Conservation (phyloP, 2,329 filamentous ascomycete species). For the Cladophialophora immunda region DNA sequence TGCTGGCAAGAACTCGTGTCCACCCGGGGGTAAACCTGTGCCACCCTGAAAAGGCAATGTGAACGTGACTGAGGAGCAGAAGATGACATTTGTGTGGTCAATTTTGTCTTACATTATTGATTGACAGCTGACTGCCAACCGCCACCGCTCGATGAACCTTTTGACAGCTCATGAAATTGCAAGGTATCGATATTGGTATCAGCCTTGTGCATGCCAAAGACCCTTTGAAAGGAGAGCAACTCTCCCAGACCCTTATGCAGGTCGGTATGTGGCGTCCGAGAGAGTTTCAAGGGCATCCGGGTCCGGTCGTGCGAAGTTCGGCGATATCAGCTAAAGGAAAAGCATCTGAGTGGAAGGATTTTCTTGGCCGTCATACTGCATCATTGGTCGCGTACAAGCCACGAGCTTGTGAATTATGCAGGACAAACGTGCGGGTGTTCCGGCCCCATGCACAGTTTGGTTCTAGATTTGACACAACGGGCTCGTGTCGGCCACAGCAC, state of each 20-base stretch:
- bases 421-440: constrained; percentile 1
- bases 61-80: background rate
- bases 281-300: constrained; percentile 10
- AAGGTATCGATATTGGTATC: background rate
- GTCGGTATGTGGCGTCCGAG: constrained; percentile 5
- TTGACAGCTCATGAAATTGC: background rate
- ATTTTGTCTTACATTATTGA: background rate
- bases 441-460: constrained; percentile 18
- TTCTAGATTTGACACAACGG: constrained; percentile 29
- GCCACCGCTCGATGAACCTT: background rate
- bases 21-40: constrained; percentile 4
- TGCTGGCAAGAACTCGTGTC: background rate
- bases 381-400: constrained; percentile 19
- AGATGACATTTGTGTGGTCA: background rate
- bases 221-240: too few species aligned
- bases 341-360: constrained; percentile 16
- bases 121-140: background rate
- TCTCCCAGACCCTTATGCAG: constrained; percentile 10
- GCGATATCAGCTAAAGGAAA: background rate
- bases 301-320: constrained; percentile 13
- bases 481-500: constrained; percentile 11
- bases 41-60: background rate
- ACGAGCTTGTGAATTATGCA: constrained; percentile 5
- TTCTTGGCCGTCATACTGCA: constrained; percentile 1
- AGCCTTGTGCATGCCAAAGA: background rate